Conservation (phyloP, 2,329 filamentous ascomycete species). For the Colletotrichum sp. region DNA sequence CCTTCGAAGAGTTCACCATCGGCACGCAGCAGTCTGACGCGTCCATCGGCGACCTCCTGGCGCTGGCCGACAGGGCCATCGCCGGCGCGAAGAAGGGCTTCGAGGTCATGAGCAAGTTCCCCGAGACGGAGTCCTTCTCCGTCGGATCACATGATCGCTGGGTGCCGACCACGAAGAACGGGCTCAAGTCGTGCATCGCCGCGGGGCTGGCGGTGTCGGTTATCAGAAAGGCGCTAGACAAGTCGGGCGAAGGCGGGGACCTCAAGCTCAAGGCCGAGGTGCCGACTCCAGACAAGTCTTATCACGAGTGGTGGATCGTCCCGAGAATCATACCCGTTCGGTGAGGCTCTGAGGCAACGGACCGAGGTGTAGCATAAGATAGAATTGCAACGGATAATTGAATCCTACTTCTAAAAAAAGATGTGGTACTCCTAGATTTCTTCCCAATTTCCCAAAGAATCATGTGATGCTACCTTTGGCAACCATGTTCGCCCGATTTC, state of each 20-base stretch:
- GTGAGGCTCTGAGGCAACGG: neutral
- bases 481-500: neutral
- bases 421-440: neutral
- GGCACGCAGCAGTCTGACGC: slow-evolving; percentile 46
- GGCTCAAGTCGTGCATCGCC: slow-evolving; percentile 73
- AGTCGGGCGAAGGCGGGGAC: slow-evolving; percentile 27
- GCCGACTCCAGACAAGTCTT: slow-evolving; percentile 56
- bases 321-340: slow-evolving; percentile 47
- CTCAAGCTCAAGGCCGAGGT: slow-evolving; percentile 55
- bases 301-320: slow-evolving; percentile 71
- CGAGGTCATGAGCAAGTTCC: slow-evolving; percentile 60
- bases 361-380: neutral
- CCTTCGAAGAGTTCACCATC: slow-evolving; percentile 63
- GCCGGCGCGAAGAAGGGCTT: slow-evolving; percentile 58
- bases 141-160: slow-evolving; percentile 66
- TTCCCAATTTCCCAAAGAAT: neutral
- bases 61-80: slow-evolving; percentile 50
- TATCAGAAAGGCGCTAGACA: slow-evolving; percentile 61
- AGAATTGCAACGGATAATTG: neutral
- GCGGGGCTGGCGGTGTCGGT: slow-evolving; percentile 68
- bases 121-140: slow-evolving; percentile 57
- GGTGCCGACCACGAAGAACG: slow-evolving; percentile 62
- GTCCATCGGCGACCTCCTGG: slow-evolving; percentile 44
- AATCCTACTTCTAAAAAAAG: neutral
- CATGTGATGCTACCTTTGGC: slow-evolving; percentile 2